phyloP scores from a whole-genome alignment of 2,329 filamentous ascomycete species.

The Xylaria digitata region DNA sequence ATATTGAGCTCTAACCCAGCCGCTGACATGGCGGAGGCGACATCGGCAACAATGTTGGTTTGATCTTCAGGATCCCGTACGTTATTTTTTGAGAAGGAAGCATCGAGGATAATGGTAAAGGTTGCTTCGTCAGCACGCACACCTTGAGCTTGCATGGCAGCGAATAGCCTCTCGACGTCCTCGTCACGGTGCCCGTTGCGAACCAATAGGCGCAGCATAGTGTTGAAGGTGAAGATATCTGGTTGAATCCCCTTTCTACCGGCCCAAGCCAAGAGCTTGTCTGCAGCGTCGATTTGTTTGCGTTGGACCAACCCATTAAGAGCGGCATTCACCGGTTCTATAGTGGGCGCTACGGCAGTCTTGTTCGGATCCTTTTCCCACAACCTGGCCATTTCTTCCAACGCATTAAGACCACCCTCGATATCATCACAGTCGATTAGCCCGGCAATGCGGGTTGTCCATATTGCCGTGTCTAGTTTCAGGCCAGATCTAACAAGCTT shows the following conservation, averaged over 20 bases:
- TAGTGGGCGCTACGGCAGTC: slow-evolving; percentile 66
- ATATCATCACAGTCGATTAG: slow-evolving; percentile 67
- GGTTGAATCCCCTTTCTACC: slow-evolving; percentile 65
- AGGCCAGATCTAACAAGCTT: slow-evolving; percentile 68
- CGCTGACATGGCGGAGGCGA: slow-evolving; percentile 68
- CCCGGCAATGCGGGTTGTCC: slow-evolving; percentile 76
- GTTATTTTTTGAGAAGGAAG: slow-evolving; percentile 59
- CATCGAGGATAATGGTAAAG: slow-evolving; percentile 77
- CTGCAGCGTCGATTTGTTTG: slow-evolving; percentile 61
- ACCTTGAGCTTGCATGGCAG: slow-evolving; percentile 66
- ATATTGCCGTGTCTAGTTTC: slow-evolving; percentile 72
- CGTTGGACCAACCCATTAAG: slow-evolving; percentile 70
- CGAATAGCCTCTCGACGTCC: slow-evolving; percentile 65
- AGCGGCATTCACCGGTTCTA: slow-evolving; percentile 76
- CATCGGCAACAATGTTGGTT: slow-evolving; percentile 60
- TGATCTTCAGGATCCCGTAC: slow-evolving; percentile 59
- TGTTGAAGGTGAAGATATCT: slow-evolving; percentile 73
- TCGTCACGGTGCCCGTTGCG: slow-evolving; percentile 56
- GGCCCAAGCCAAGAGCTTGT: slow-evolving; percentile 69
- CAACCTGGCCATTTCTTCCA: slow-evolving; percentile 72
- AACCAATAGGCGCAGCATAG: slow-evolving; percentile 71
- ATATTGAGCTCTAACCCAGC: slow-evolving; percentile 69
- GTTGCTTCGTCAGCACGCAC: slow-evolving; percentile 74
- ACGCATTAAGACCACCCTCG: slow-evolving; percentile 68
- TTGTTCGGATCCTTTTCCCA: slow-evolving; percentile 63